phyloP scores from a whole-genome alignment of 208 protist genomes.

The Wallacemonas collosoma region DNA sequence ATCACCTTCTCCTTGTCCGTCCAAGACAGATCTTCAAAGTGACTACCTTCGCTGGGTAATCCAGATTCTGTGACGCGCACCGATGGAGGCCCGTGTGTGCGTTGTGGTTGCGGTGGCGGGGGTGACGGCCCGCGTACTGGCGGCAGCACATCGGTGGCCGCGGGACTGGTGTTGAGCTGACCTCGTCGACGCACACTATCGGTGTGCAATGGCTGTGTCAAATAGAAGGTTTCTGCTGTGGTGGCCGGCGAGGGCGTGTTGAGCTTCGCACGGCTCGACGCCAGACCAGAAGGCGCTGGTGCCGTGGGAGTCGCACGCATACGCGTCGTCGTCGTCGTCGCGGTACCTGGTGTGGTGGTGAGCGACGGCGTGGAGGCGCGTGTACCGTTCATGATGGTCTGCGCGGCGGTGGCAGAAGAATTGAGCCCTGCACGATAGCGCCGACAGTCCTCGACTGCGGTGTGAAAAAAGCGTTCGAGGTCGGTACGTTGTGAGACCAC shows the following conservation, averaged over 20 bases:
- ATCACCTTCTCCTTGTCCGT: conserved; percentile 87
- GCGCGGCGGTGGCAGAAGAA: not conserved
- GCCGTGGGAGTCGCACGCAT: not conserved
- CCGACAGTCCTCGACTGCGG: conserved; percentile 63
- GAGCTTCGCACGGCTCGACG: not conserved
- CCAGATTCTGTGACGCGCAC: not conserved
- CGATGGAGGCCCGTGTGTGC: not conserved
- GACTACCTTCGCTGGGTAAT: conserved; percentile 19
- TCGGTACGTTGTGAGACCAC: conserved; percentile 74
- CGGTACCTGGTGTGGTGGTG: not conserved
- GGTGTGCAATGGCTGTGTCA: conserved; percentile 14
- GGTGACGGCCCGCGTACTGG: not conserved
- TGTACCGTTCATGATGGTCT: not conserved
- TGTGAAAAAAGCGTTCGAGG: conserved; percentile 81
- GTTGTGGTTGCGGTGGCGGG: not conserved
- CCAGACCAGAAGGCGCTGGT: not conserved
- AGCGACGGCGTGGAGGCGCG: no score
- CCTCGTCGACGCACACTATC: not conserved
- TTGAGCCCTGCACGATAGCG: conserved; percentile 34
- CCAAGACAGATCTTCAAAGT: conserved; percentile 68
- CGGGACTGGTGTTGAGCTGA: not conserved
- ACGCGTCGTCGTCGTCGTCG: not conserved
- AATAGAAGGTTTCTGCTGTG: conserved; percentile 3
- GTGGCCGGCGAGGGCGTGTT: no score
- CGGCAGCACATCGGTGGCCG: not conserved